Percentiles rank a stretch among this genome's conserved stretches.
phyloP scores from a whole-genome alignment of 1,139 yeast species.

The Lizanozyma gosingica region DNA sequence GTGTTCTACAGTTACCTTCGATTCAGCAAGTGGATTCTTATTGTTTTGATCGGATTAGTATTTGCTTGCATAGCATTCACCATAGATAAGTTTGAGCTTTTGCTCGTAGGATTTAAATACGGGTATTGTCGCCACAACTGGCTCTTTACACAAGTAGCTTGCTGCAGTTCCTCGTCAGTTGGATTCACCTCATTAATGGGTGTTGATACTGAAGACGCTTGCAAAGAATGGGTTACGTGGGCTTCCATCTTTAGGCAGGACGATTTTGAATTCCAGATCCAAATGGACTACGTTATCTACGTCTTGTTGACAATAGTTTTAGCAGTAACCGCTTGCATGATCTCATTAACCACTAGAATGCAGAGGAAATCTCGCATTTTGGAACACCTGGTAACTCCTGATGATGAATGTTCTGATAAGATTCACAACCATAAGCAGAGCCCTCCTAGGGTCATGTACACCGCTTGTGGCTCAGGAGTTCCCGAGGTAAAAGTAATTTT shows the following conservation, averaged over 20 bases:
- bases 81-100: constrained; percentile 44
- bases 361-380: background rate
- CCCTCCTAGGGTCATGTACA: constrained; percentile 29
- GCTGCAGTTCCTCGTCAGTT: constrained; percentile 21
- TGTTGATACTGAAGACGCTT: constrained; percentile 10
- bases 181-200: constrained; percentile 1
- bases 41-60: constrained; percentile 37
- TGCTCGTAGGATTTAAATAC: constrained; percentile 44
- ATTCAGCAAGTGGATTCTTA: constrained; percentile 41
- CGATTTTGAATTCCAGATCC: constrained; percentile 11
- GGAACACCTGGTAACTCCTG: background rate
- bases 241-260: constrained; percentile 18
- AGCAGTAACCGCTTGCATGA: constrained; percentile 37
- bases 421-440: background rate
- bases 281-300: constrained; percentile 30
- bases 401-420: constrained; percentile 1
- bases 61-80: constrained; percentile 44
- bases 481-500: constrained; percentile 54
- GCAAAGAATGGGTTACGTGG: constrained; percentile 44
- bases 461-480: constrained; percentile 59
- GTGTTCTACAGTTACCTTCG: constrained; percentile 17
- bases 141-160: constrained; percentile 36
- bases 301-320: constrained; percentile 30
- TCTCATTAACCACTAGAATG: constrained; percentile 28
- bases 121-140: constrained; percentile 46